Evolutionary conservation across 1,284 basidiomycete species (phyloP), one percentile per base, ranked within the genome.

Genomic region (Cryptococcus jaspeensis): DNA sequence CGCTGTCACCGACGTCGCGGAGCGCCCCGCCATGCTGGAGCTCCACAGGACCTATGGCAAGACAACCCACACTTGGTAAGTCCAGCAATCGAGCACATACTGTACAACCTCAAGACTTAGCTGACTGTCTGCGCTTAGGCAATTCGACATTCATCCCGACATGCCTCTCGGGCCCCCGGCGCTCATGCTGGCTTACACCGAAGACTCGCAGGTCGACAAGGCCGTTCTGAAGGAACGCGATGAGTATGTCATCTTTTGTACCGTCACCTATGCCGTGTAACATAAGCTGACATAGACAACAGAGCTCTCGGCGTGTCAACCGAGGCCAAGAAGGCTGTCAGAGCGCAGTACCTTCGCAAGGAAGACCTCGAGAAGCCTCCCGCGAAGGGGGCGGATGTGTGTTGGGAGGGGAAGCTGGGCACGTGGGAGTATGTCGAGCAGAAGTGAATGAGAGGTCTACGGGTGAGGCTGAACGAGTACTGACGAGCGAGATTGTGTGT

Each of bases 31-130:
- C 0, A 83, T 84, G 81, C 70, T 78, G 4, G 78, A 81, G 55
- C 69, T 83, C 2, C 80, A 83, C 56, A 73, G 75, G 52, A 81
- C 81, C 1, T 84, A 83, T 58, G 82, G 81, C 49, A 84, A 84
- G 74, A 80, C 80, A 0, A 80, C 82, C 23, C 81, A 82, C 53
- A 82, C 81, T 8, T 82, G 82, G 80, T 74, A 67, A 18, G 72
- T 20, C 42, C 22, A 13, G n/a, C n/a, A n/a, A n/a, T n/a, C n/a
- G n/a, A n/a, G n/a, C 23, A 11, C 28, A 5, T 28, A 13, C 16
- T 8, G 1, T 12, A 15, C 23, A 47, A 5, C 2, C 5, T 13
- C 2, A 47, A 12, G 20, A 16, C 25, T 49, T n/a, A 18, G 18
- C 35, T 32, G 25, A 20, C 28, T 11, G 25, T 15, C 40, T 18